These are phyloP conservation scores for Aphanomyces euteiches DNA, from an alignment of 352 stramenopile species.

Conservation along the genomic window DNA sequence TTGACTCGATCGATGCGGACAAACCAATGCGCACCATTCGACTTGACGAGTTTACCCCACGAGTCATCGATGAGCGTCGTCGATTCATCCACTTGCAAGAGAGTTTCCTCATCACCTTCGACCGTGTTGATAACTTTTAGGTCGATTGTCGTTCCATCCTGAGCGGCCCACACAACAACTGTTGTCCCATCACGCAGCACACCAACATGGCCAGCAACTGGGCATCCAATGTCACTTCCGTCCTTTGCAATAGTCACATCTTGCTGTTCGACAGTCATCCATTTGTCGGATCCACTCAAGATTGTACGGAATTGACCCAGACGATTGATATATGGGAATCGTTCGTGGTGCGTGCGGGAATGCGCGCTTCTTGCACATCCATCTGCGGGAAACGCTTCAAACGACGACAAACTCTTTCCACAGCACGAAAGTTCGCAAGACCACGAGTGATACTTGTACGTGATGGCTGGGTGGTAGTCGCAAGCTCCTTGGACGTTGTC, in stretches of 20 bases:
- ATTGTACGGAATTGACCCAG: conserved; percentile 22
- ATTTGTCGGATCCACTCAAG: conserved; percentile 8
- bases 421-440: conserved; percentile 22
- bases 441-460: conserved; percentile 21
- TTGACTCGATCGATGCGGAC: not conserved
- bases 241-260: conserved; percentile 16
- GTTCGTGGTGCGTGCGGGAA: conserved; percentile 10
- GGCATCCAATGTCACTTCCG: conserved; percentile 1
- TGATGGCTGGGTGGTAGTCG: conserved; percentile 21
- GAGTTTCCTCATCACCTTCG: not conserved
- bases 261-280: conserved; percentile 13
- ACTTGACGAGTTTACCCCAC: conserved; percentile 20
- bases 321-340: conserved; percentile 28
- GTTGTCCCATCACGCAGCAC: conserved; percentile 15
- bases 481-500: conserved; percentile 25
- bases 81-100: conserved; percentile 5
- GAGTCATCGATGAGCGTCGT: conserved; percentile 24
- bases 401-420: conserved; percentile 14
- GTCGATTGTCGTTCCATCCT: conserved; percentile 10
- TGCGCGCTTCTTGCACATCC: conserved; percentile 22
- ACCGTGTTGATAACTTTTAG: not conserved
- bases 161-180: conserved; percentile 8
- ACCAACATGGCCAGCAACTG: conserved; percentile 8
- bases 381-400: conserved; percentile 15
- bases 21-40: not conserved